Evolutionary conservation across 129 eudicot genomes (phyloP).

Genomic region (Pseudognaphalium luteoalbum): DNA sequence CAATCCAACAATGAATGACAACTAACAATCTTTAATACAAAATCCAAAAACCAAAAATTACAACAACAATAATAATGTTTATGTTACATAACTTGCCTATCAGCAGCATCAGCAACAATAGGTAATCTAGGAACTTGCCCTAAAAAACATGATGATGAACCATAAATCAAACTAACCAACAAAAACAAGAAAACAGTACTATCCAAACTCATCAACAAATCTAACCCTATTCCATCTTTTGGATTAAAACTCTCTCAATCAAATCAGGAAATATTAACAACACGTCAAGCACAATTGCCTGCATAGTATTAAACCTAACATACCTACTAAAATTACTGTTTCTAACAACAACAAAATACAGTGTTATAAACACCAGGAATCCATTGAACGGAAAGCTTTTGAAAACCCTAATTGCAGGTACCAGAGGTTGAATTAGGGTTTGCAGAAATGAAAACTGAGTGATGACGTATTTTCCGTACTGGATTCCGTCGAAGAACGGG

Average conservation of each 20-base stretch:
- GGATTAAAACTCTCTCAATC: constrained; percentile 67
- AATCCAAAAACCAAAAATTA: neutral
- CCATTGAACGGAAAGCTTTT: constrained; percentile 93
- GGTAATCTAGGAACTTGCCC: constrained; percentile 95
- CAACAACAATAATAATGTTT: neutral
- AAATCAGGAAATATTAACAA: constrained; percentile 91
- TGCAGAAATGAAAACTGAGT: constrained; percentile 73
- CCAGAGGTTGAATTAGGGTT: constrained; percentile 68
- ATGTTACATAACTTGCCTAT: constrained; percentile 76
- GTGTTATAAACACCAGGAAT: constrained; percentile 62
- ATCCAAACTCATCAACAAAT: constrained; percentile 90
- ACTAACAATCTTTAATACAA: constrained; percentile 10
- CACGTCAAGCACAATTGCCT: constrained; percentile 96
- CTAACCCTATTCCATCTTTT: constrained; percentile 82
- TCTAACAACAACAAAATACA: constrained; percentile 86
- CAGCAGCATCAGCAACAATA: constrained; percentile 97
- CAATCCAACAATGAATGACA: neutral
- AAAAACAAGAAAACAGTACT: constrained; percentile 94
- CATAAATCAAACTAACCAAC: constrained; percentile 81
- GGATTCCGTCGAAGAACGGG: constrained; percentile 94
- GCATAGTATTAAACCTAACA: constrained; percentile 98
- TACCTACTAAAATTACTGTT: constrained; percentile 88
- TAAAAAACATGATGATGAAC: constrained; percentile 63
- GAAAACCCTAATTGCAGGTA: constrained; percentile 84
- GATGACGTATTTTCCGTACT: constrained; percentile 83